These are phyloP conservation scores for Plasmodium reichenowi DNA, from an alignment of 169 alveolate species.

Conservation along the genomic window DNA sequence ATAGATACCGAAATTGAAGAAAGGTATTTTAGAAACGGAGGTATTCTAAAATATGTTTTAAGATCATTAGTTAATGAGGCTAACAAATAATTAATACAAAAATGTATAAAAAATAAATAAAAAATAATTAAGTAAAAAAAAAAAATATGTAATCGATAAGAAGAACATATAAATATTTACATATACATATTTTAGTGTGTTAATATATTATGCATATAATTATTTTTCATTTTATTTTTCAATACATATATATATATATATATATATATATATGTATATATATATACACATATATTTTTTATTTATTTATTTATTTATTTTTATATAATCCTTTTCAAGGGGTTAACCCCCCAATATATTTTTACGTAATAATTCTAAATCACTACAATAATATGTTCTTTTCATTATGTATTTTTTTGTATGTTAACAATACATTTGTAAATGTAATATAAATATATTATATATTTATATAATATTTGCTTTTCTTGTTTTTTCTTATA, in stretches of 20 bases:
- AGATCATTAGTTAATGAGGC: constrained; percentile 83
- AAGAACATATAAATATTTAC: not conserved
- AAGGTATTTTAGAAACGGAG: constrained; percentile 92
- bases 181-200: not conserved
- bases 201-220: not conserved
- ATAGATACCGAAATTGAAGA: constrained; percentile 89
- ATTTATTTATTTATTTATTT: no score
- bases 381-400: no score
- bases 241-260: not conserved
- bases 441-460: no score
- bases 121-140: not conserved
- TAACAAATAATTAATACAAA: not conserved
- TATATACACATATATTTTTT: no score
- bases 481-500: no score
- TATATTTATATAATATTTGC: no score
- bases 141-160: not conserved
- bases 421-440: no score
- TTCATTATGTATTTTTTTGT: no score
- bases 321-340: no score
- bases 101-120: not conserved
- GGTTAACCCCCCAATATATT: no score
- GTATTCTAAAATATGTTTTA: constrained; percentile 93
- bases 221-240: no score
- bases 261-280: not conserved
- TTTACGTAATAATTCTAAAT: no score